These are phyloP conservation scores for Diutina siamensis DNA, from an alignment of 1,139 yeast species.

Conservation along the genomic window DNA sequence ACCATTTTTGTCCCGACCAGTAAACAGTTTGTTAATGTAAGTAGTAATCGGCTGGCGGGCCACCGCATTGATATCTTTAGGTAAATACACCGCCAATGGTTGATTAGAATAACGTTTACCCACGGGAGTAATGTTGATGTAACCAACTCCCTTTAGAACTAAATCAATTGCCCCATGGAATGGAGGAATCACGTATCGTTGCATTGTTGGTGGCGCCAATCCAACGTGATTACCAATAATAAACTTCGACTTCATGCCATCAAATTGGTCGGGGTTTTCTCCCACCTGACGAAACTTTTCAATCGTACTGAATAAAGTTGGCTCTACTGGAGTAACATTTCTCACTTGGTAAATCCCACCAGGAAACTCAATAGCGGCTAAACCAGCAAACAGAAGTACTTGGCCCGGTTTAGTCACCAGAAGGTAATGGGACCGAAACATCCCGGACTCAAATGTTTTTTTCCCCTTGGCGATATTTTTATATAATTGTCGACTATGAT, in stretches of 20 bases:
- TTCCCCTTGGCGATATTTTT: constrained; percentile 28
- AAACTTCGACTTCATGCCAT: constrained; percentile 19
- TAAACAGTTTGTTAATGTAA: constrained; percentile 22
- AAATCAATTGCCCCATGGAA: constrained; percentile 57
- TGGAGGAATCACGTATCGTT: constrained; percentile 41
- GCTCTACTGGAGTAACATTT: constrained; percentile 23
- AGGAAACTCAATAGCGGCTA: constrained; percentile 37
- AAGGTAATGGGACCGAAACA: constrained; percentile 23
- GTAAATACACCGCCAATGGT: constrained; percentile 23
- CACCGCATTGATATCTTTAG: constrained; percentile 19
- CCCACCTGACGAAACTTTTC: constrained; percentile 18
- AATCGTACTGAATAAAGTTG: constrained; percentile 16
- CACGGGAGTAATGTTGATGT: constrained; percentile 50
- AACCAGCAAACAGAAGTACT: constrained; percentile 47
- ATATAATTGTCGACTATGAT: constrained; percentile 9
- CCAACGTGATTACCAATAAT: constrained; percentile 15
- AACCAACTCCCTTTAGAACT: constrained; percentile 60
- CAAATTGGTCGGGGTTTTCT: constrained; percentile 11
- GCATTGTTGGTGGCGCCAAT: neutral
- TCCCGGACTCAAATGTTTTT: constrained; percentile 22
- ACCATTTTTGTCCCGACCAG: constrained; percentile 29
- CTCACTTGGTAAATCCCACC: constrained; percentile 31
- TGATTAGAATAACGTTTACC: constrained; percentile 26
- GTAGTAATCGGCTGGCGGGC: constrained; percentile 27
- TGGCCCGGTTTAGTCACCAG: constrained; percentile 31